phyloP scores from a whole-genome alignment of 192 early-diverging fungal species.

The Coemansia umbellata region DNA sequence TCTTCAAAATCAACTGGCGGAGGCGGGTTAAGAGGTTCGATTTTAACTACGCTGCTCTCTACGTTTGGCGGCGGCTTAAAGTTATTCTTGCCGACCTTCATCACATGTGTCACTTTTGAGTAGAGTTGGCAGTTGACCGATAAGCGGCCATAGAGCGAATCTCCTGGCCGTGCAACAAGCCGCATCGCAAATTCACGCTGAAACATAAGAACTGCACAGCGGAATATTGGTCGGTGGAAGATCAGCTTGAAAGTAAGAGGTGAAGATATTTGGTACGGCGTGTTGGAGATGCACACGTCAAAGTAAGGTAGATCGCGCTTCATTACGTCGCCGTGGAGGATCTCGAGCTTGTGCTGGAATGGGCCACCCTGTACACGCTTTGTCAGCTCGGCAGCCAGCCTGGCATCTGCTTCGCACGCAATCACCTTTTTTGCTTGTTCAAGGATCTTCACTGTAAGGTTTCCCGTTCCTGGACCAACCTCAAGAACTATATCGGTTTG shows the following conservation, averaged over 20 bases:
- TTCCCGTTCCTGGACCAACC: slow-evolving; percentile 98
- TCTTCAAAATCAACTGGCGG: slow-evolving; percentile 93
- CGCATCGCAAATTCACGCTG: slow-evolving; percentile 98
- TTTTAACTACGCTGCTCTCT: slow-evolving; percentile 90
- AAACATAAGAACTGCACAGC: slow-evolving; percentile 96
- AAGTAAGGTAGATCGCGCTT: slow-evolving; percentile 96
- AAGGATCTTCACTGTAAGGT: slow-evolving; percentile 92
- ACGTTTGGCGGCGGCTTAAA: slow-evolving; percentile 97
- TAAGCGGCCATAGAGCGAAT: slow-evolving; percentile 85
- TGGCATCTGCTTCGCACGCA: slow-evolving; percentile 94
- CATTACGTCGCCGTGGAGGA: slow-evolving; percentile 97
- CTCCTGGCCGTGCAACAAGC: slow-evolving; percentile 90
- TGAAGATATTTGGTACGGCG: slow-evolving; percentile 96
- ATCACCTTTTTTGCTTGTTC: slow-evolving; percentile 89
- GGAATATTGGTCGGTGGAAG: slow-evolving; percentile 88
- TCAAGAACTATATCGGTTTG: slow-evolving; percentile 81
- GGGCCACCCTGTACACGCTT: slow-evolving; percentile 93
- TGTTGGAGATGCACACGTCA: slow-evolving; percentile 98
- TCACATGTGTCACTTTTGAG: slow-evolving; percentile 91
- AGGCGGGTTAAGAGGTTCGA: slow-evolving; percentile 91
- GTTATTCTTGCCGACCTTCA: slow-evolving; percentile 98
- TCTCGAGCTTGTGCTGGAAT: slow-evolving; percentile 65
- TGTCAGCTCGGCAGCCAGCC: slow-evolving; percentile 91
- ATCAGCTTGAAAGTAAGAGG: slow-evolving; percentile 94
- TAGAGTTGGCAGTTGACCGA: slow-evolving; percentile 92